Evolutionary conservation across 1,284 basidiomycete species (phyloP).

Genomic region (Blastosporella zonata): DNA sequence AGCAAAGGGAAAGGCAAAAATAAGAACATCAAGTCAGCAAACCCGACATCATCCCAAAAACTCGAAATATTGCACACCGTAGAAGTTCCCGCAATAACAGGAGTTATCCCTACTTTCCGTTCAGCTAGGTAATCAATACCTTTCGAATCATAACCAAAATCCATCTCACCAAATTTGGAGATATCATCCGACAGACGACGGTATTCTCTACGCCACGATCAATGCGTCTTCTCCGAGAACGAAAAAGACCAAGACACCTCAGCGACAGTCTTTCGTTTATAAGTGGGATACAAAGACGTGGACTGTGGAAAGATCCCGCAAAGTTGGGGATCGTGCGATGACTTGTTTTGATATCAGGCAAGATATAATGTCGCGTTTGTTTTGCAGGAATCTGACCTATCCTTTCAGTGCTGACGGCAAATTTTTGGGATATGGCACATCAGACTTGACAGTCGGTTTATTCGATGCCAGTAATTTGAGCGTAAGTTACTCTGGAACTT

Average conservation of each 20-base stretch:
- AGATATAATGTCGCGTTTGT: conserved; percentile 16
- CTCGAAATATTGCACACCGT: conserved; percentile 51
- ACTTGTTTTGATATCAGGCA: conserved; percentile 89
- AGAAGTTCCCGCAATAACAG: conserved; percentile 50
- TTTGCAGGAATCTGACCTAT: conserved; percentile 4
- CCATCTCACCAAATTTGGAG: conserved; percentile 30
- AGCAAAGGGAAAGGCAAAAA: conserved; percentile 46
- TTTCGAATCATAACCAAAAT: background rate
- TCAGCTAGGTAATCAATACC: conserved; percentile 55
- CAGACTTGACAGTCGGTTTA: conserved; percentile 84
- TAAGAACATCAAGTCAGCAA: conserved; percentile 27
- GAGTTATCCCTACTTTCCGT: conserved; percentile 62
- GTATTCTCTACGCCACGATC: conserved; percentile 68
- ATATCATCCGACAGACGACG: conserved; percentile 56
- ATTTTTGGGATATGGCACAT: conserved; percentile 83
- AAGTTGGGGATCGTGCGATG: conserved; percentile 74
- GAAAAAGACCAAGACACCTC: conserved; percentile 49
- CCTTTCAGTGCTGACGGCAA: conserved; percentile 70
- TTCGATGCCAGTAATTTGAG: conserved; percentile 79
- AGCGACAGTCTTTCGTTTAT: conserved; percentile 58
- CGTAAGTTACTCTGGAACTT: conserved; percentile 42
- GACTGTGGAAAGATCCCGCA: conserved; percentile 55
- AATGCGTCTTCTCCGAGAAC: conserved; percentile 65
- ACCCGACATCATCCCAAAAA: conserved; percentile 20
- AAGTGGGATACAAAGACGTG: conserved; percentile 64